Conservation (phyloP, 768 basidiomycete species). For the Hirschioporus abietinus region DNA sequence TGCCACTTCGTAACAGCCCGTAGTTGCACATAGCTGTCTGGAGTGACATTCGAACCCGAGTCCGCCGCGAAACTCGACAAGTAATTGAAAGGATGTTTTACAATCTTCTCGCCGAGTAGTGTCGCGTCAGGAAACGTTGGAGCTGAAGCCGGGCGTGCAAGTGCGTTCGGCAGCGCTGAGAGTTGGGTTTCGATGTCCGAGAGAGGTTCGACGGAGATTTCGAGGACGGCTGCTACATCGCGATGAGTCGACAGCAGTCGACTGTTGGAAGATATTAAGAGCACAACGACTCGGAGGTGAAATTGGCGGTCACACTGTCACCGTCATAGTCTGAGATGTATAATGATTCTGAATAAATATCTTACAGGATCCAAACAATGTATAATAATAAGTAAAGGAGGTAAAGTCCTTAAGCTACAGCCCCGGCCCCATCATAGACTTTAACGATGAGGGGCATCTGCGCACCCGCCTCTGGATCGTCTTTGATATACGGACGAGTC, state of each 20-base stretch:
- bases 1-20: conserved; percentile 64
- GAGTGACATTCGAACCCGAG: conserved; percentile 30
- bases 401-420: too few relatives aligned
- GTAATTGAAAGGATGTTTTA: conserved; percentile 73
- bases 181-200: conserved; percentile 55
- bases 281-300: too few relatives aligned
- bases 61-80: conserved; percentile 57
- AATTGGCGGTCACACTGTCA: too few relatives aligned
- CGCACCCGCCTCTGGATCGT: conserved; percentile 7
- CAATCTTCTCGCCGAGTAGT: conserved; percentile 59
- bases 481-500: conserved; percentile 11
- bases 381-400: too few relatives aligned
- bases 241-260: too few relatives aligned
- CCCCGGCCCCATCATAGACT: neutral
- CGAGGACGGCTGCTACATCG: conserved; percentile 69
- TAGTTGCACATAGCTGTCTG: conserved; percentile 57
- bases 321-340: too few relatives aligned
- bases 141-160: conserved; percentile 14
- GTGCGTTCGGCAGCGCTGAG: conserved; percentile 35
- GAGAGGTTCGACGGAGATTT: conserved; percentile 76
- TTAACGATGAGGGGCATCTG: conserved; percentile 16
- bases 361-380: too few relatives aligned
- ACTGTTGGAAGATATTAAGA: too few relatives aligned
- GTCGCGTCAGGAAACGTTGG: conserved; percentile 39
- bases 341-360: too few relatives aligned